Evolutionary conservation across 768 basidiomycete species (phyloP).

Genomic region (Lepiota venenata): DNA sequence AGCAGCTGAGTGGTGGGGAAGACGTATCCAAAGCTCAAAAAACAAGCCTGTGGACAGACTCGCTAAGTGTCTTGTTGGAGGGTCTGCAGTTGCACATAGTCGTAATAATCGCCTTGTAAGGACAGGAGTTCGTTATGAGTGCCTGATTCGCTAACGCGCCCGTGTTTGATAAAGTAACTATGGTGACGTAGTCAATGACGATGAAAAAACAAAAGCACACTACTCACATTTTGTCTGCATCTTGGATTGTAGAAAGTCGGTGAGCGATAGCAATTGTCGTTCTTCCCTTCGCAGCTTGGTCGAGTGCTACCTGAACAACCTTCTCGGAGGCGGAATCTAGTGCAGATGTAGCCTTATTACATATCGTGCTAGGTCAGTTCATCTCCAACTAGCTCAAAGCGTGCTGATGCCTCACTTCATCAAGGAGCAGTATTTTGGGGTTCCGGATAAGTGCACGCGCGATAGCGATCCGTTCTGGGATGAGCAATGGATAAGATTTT

Average conservation of each 20-base stretch:
- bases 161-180: conserved; percentile 80
- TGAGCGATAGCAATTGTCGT: conserved; percentile 92
- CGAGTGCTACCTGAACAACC: conserved; percentile 86
- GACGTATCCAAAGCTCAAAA: too few relatives aligned
- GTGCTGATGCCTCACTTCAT: conserved; percentile 38
- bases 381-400: not conserved
- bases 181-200: not conserved
- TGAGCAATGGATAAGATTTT: not conserved
- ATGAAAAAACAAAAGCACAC: not conserved
- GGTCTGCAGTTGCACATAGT: conserved; percentile 75
- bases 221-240: conserved; percentile 75
- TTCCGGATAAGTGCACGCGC: conserved; percentile 79
- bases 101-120: conserved; percentile 58
- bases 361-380: not conserved
- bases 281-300: conserved; percentile 80
- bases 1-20: too few relatives aligned
- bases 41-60: too few relatives aligned
- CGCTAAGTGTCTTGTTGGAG: conserved; percentile 18
- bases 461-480: conserved; percentile 58
- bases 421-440: conserved; percentile 74
- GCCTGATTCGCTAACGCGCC: conserved; percentile 70
- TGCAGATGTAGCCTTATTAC: conserved; percentile 63
- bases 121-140: conserved; percentile 73
- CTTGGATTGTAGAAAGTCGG: conserved; percentile 81
- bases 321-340: conserved; percentile 82